A percentile compares a stretch with the other conserved stretches of the same genome.
These are phyloP conservation scores for Penicillium bialowiezense DNA, from an alignment of 495 filamentous ascomycete genomes.

Conservation along the genomic window DNA sequence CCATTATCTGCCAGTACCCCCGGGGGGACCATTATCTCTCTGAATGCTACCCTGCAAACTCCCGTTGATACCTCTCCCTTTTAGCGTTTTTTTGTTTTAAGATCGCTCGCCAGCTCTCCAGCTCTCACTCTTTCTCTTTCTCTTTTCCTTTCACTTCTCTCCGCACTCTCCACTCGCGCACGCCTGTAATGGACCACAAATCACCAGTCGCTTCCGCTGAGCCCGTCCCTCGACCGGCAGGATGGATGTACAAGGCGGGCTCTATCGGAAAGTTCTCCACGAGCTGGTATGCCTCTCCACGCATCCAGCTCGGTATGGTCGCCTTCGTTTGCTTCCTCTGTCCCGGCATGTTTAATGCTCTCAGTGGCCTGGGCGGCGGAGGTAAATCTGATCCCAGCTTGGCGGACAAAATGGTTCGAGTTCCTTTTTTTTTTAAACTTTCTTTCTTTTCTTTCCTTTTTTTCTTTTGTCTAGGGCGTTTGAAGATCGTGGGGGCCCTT, in stretches of 20 bases:
- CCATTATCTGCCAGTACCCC: no score
- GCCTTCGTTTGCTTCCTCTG: constrained; percentile 77
- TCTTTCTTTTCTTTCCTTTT: background rate
- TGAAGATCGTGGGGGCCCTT: no score
- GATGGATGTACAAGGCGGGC: constrained; percentile 52
- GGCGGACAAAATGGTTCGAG: constrained; percentile 40
- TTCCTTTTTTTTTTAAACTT: constrained; percentile 12
- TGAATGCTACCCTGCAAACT: constrained; percentile 7
- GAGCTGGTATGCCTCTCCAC: constrained; percentile 74
- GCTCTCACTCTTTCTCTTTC: background rate
- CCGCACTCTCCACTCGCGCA: background rate
- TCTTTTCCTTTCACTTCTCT: background rate
- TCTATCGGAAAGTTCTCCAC: constrained; percentile 45
- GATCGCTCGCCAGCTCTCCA: no score
- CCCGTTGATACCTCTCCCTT: background rate
- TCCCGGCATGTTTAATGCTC: constrained; percentile 77
- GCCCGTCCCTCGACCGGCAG: constrained; percentile 18
- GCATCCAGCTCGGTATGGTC: constrained; percentile 45
- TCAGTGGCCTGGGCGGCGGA: constrained; percentile 52
- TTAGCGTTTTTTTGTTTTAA: background rate
- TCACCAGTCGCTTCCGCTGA: constrained; percentile 8
- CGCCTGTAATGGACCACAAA: constrained; percentile 7
- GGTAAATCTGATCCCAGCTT: constrained; percentile 41
- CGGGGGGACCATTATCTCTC: no score
- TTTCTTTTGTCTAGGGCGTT: no score